Conservation (phyloP, 305 asterid genomes). For the Fraxinus velutina region DNA sequence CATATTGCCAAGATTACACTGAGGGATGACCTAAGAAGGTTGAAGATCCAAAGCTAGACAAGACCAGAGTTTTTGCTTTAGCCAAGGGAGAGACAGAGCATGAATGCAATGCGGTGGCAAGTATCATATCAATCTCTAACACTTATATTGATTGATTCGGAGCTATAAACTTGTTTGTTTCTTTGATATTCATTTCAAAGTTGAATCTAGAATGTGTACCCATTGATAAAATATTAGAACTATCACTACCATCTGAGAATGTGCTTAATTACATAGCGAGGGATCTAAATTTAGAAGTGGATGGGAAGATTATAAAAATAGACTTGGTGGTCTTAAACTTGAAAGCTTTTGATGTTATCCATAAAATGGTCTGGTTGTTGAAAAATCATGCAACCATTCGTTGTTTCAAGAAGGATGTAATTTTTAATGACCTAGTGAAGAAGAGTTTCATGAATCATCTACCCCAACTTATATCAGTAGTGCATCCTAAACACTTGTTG, state of each 20-base stretch:
- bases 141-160: not conserved
- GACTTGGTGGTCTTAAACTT: not conserved
- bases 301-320: not conserved
- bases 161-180: not conserved
- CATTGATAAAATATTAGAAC: not conserved
- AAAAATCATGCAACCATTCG: no score
- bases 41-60: not conserved
- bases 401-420: no score
- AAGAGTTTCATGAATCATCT: no score
- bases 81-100: not conserved
- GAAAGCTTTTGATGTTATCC: no score
- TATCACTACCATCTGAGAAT: no score
- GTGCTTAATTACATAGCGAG: not conserved
- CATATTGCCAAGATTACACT: not conserved
- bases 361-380: no score
- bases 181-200: not conserved
- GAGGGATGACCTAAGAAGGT: no score
- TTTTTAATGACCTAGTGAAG: no score
- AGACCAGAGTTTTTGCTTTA: not conserved
- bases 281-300: not conserved
- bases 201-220: not conserved
- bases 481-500: no score
- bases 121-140: not conserved
- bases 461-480: no score
- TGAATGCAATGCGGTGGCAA: not conserved